Percentiles rank a stretch among this genome's conserved stretches.
Conservation (phyloP, 1,284 basidiomycete genomes). For the Ganoderma sinense region DNA sequence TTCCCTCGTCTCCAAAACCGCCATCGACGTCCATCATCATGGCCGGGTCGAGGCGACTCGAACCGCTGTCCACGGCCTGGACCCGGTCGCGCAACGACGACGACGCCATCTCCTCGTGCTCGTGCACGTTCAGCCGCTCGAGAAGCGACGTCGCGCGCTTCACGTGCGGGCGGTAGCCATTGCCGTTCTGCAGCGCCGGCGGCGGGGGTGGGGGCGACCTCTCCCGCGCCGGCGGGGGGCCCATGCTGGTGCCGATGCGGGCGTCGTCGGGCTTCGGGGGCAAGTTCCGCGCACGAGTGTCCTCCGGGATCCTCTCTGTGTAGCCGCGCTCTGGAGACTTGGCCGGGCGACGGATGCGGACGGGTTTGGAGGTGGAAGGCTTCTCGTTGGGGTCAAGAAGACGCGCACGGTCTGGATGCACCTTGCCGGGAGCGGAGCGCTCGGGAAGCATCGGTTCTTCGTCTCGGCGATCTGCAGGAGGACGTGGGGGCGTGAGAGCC, state of each 20-base stretch:
- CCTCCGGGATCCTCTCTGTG: conserved; percentile 14
- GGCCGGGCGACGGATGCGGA: conserved; percentile 25
- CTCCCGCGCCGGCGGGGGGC: conserved; percentile 16
- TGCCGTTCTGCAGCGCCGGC: conserved; percentile 32
- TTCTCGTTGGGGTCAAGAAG: conserved; percentile 10
- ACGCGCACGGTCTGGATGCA: conserved; percentile 32
- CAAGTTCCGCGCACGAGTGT: conserved; percentile 8
- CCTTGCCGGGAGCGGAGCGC: conserved; percentile 11
- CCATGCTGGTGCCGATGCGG: conserved; percentile 35
- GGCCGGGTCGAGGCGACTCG: conserved; percentile 5
- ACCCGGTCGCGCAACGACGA: conserved; percentile 50
- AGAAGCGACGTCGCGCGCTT: conserved; percentile 45
- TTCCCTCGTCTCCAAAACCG: conserved; percentile 3
- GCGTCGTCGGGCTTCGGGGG: conserved; percentile 15
- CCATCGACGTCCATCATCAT: conserved; percentile 24
- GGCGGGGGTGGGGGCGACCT: conserved; percentile 16
- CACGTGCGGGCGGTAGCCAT: conserved; percentile 39
- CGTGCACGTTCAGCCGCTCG: conserved; percentile 45
- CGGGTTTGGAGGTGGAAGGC: conserved; percentile 9
- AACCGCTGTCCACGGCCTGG: conserved; percentile 25
- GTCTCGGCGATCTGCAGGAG: conserved; percentile 10
- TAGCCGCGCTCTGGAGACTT: conserved; percentile 3
- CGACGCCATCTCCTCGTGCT: conserved; percentile 15
- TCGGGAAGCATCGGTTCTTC: conserved; percentile 15
- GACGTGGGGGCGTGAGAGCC: conserved; percentile 16